Base-by-base conservation (phyloP, 768 basidiomycete species). In the Sarcodon sp. region DNA sequence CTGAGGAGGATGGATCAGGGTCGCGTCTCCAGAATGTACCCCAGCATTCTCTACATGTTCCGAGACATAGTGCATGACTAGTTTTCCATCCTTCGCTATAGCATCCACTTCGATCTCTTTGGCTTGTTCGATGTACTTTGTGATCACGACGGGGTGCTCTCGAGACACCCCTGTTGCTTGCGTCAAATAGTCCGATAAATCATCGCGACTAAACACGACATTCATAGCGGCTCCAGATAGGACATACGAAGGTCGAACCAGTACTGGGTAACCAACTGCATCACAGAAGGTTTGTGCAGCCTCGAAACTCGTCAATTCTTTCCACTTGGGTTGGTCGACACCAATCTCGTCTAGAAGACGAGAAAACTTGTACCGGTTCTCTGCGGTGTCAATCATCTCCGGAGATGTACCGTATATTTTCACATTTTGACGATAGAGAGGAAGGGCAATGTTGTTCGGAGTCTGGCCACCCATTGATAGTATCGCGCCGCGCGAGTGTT, bases 31-130 rank as follows among this genome's bases (percentile, higher is more conserved):
- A 47, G 96, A 99, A 67, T 99, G 94, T 2, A 99, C 93, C 51
- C 96, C 94, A 3, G 94, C 93, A 59, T 97, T 97, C 69, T 98
- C 94, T 58, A 98, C 93, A 63, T 99, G 94, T 69, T 98, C 96
- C 10, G 94, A 98, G 63, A 97, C 92, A 66, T 91, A 97, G 65
- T 99, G 96, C 94, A 99, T 97, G 64, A 97, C 75, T 79, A 99
- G 84, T 71, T 96, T 89, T 16, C 94, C 94, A 59, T 90, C 89
- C 66, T 87, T 87, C 33, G 96, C 96, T 35, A 99, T 80, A 16
- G 96, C 96, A 59, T 99, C 96, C 91, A 99, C 97, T 72, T 99
- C 96, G 55, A 99, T 99, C 68, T 99, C 96, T 73, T 99, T 98
- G 32, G 96, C 96, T 63, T 96, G 89, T 64, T 98, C 94, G 63